Percentiles rank a stretch among this genome's conserved stretches.
These are phyloP conservation scores for Bimuria novae-zelandiae DNA, from an alignment of 2,329 filamentous ascomycete genomes.

Conservation along the genomic window DNA sequence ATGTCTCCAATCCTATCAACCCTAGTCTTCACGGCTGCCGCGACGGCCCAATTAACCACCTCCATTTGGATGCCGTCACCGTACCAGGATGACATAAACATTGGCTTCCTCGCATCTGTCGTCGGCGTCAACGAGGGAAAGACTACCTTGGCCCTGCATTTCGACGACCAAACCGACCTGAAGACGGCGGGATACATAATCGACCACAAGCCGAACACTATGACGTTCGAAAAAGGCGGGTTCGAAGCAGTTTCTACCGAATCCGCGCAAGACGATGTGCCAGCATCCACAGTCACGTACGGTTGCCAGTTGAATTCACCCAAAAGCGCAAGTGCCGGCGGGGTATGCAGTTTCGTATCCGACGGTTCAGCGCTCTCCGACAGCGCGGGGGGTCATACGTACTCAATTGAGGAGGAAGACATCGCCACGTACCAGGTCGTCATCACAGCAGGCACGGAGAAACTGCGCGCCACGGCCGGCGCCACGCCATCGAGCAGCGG, in stretches of 20 bases:
- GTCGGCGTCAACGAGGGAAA: conserved; percentile 24
- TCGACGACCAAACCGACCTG: conserved; percentile 9
- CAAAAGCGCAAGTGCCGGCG: conserved; percentile 1
- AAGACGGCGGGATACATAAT: background rate
- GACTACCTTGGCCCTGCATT: conserved; percentile 22
- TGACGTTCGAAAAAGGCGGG: conserved; percentile 13
- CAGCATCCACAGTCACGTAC: conserved; percentile 7
- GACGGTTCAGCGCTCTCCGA: conserved; percentile 12
- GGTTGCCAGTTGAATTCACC: conserved; percentile 6
- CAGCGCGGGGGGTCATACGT: conserved; percentile 9
- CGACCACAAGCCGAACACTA: conserved; percentile 10
- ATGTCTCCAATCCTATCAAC: conserved; percentile 30
- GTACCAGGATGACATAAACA: conserved; percentile 6
- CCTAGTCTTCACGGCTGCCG: conserved; percentile 26
- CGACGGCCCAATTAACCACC: conserved; percentile 33
- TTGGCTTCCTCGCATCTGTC: conserved; percentile 28
- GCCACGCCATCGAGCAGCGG: conserved; percentile 21
- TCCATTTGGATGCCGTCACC: conserved; percentile 33
- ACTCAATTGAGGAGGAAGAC: conserved; percentile 17
- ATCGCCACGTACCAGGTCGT: conserved; percentile 26
- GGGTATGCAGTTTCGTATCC: conserved; percentile 5
- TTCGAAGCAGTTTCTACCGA: conserved; percentile 12
- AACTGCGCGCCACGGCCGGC: conserved; percentile 28
- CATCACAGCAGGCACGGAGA: conserved; percentile 35
- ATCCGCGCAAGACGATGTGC: background rate